Evolutionary conservation across 164 flowering plant genomes (phyloP).

Genomic region (Vitis labrusca): DNA sequence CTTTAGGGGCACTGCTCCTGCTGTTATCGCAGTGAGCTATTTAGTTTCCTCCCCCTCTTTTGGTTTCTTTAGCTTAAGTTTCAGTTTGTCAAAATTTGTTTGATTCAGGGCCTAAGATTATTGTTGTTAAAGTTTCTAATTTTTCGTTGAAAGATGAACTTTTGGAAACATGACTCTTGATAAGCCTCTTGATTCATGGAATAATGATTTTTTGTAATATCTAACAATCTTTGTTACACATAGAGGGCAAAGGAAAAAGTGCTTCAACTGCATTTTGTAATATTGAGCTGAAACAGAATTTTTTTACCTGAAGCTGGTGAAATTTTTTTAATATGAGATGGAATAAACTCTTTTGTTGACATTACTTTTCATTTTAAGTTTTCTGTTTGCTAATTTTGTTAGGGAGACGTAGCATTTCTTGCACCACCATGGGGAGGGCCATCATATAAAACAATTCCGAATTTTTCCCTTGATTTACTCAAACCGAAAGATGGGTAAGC

Average conservation of each 20-base stretch:
- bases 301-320: neutral
- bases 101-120: too few species aligned
- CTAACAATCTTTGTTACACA: too few species aligned
- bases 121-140: too few species aligned
- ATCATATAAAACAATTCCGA: conserved; percentile 27
- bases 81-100: too few species aligned
- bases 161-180: too few species aligned
- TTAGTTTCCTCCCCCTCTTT: too few species aligned
- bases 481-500: conserved; percentile 63
- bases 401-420: conserved; percentile 56
- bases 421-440: conserved; percentile 79
- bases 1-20: too few species aligned
- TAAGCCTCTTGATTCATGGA: too few species aligned
- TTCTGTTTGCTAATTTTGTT: conserved; percentile 7
- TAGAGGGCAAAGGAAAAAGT: neutral
- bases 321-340: neutral
- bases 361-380: neutral
- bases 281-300: neutral
- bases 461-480: conserved; percentile 51
- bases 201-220: too few species aligned
- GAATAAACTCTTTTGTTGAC: neutral
- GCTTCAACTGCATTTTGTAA: neutral
- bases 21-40: too few species aligned
- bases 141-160: too few species aligned
- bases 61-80: too few species aligned